Percentiles rank a stretch among this genome's conserved stretches.
Evolutionary conservation across 176 grass and related monocot genomes (phyloP).

Genomic region (Carex myosuroides): DNA sequence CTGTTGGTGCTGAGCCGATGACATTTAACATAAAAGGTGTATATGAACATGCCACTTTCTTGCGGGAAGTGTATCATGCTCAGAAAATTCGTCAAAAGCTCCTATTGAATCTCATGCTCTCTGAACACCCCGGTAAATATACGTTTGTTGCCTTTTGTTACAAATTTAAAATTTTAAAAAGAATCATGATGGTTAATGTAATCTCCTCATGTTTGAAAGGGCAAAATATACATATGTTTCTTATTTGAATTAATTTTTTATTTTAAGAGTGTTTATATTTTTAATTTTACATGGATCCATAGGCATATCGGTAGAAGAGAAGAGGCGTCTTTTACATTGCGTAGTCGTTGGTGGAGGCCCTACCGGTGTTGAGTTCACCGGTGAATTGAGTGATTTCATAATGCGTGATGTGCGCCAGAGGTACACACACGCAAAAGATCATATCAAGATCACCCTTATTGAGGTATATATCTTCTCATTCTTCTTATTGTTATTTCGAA

Average conservation of each 20-base stretch:
- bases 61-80: slow-evolving; percentile 83
- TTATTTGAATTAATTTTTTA: neutral
- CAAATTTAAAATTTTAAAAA: too few species aligned
- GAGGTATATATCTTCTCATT: slow-evolving; percentile 41
- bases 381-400: slow-evolving; percentile 95
- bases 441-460: slow-evolving; percentile 87
- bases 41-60: slow-evolving; percentile 73
- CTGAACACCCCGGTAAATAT: slow-evolving; percentile 65
- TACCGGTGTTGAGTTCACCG: slow-evolving; percentile 93
- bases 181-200: too few species aligned
- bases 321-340: slow-evolving; percentile 64
- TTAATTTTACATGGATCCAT: neutral
- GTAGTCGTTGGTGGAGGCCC: slow-evolving; percentile 86
- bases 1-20: slow-evolving; percentile 66
- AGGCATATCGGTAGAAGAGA: slow-evolving; percentile 73
- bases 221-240: neutral
- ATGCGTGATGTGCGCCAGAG: slow-evolving; percentile 60
- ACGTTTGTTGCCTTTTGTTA: neutral
- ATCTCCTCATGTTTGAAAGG: neutral
- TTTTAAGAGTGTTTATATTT: neutral
- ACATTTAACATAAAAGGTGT: slow-evolving; percentile 93
- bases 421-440: slow-evolving; percentile 77
- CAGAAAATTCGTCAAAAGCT: slow-evolving; percentile 86
- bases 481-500: neutral
- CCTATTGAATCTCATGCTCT: slow-evolving; percentile 87